Evolutionary conservation across 306 rosid genomes (phyloP), one percentile per base, ranked within the genome.

Genomic region (Pyrus betulifolia): DNA sequence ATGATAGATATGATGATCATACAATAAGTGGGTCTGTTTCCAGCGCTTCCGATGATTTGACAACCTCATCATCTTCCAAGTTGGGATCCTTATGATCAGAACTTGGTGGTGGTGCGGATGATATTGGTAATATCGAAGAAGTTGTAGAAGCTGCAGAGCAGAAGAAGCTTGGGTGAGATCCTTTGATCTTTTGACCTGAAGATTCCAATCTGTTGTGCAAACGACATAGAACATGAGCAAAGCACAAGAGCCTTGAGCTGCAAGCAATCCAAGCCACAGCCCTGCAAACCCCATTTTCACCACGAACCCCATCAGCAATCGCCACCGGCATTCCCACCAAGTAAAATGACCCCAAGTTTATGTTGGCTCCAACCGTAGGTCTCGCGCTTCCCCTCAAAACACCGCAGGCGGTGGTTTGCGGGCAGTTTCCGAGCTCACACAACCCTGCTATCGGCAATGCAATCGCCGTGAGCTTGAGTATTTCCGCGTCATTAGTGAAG

Each of bases 361-460:
- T 92, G 70, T 93, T 92, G 0, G 99, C 99, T 8, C 97, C 99
- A 11, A 85, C 31, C 3, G 88, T 85, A 8, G 99, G 99, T 70
- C 98, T 83, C 0, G 99, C 99, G 46, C 89, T 88, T 4, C 99
- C 99, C 33, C 99, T 82, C 5, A 96, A 64, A 6, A 96, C 97
- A 4, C 99, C 99, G 35, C 99, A 96, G 0, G 96, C 98, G 0
- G 97, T 89, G 13, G 99, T 96, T 30, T 96, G 99, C 0, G 99
- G 99, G 77, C 99, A 96, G 80, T 96, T 96, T 0, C 99, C 99
- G 3, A 96, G 93, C 90, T 96, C 99, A 14, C 99, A 96, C 0
- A 96, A 85, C 9, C 98, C 99, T 3, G 79, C 85, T 11, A 96
- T 87, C 1, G 99, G 99, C 83, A 96, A 78, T 52, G 91, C 99